Percentiles rank a stretch among this genome's conserved stretches.
These are phyloP conservation scores for Pseudotsuga menziesii DNA, from an alignment of 75 land plant species.

Conservation along the genomic window DNA sequence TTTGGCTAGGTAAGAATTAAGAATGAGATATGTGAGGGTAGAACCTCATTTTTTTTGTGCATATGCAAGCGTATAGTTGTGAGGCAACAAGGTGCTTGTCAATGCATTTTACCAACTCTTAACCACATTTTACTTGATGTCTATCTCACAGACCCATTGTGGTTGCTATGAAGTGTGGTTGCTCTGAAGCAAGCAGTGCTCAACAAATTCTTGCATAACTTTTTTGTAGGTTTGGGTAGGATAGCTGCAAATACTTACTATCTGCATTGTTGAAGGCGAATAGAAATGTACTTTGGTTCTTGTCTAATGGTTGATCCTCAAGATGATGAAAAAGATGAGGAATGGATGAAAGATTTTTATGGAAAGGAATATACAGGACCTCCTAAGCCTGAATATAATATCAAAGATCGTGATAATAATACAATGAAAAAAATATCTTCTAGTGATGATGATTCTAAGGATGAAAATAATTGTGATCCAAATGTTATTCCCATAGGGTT, in stretches of 20 bases:
- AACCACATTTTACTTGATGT: constrained; percentile 13
- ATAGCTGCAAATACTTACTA: not conserved
- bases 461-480: constrained; percentile 43
- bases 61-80: constrained; percentile 1
- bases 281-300: not conserved
- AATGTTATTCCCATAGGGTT: constrained; percentile 55
- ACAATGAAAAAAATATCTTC: constrained; percentile 24
- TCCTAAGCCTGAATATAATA: constrained; percentile 17
- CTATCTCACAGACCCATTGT: constrained; percentile 8
- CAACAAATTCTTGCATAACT: constrained; percentile 7
- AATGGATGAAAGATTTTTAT: constrained; percentile 57
- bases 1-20: constrained; percentile 6
- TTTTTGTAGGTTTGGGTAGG: constrained; percentile 8
- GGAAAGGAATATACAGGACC: constrained; percentile 55
- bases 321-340: constrained; percentile 62
- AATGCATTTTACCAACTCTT: not conserved
- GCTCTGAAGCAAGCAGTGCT: constrained; percentile 8
- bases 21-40: constrained; percentile 3
- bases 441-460: constrained; percentile 33
- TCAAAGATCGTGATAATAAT: constrained; percentile 15
- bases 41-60: not conserved
- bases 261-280: constrained; percentile 13
- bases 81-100: not conserved
- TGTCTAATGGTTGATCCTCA: constrained; percentile 27
- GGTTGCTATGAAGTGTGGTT: too few species aligned